Percentiles rank a stretch among this genome's conserved stretches.
These are phyloP conservation scores for Mytilinidion resinicola DNA, from an alignment of 495 filamentous ascomycete species.

Conservation along the genomic window DNA sequence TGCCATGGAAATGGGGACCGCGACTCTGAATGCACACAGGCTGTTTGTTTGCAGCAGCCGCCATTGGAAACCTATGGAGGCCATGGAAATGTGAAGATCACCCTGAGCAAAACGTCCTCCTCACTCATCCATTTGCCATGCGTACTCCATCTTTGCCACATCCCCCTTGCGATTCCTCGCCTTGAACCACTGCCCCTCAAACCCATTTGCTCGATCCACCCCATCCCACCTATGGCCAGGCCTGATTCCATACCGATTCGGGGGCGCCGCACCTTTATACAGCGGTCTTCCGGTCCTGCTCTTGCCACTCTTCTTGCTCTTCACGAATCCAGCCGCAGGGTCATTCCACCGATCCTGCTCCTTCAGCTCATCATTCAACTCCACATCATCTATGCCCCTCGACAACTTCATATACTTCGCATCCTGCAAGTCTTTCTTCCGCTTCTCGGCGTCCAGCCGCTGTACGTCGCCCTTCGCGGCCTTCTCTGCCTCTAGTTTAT, in stretches of 20 bases:
- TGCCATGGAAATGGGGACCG: too few relatives aligned
- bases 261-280: constrained; percentile 71
- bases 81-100: background rate
- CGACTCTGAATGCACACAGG: too few relatives aligned
- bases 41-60: too few relatives aligned
- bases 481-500: constrained; percentile 55
- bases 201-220: constrained; percentile 89
- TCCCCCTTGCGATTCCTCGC: constrained; percentile 69
- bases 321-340: constrained; percentile 77
- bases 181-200: constrained; percentile 90
- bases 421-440: constrained; percentile 61
- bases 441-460: constrained; percentile 48
- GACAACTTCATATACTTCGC: constrained; percentile 76
- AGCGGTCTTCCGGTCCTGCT: constrained; percentile 58
- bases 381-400: constrained; percentile 69
- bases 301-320: constrained; percentile 45
- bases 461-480: constrained; percentile 82
- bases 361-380: constrained; percentile 77
- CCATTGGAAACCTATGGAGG: too few relatives aligned
- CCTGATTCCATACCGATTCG: constrained; percentile 90
- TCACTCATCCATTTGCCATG: constrained; percentile 91
- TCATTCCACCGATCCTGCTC: constrained; percentile 80
- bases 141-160: constrained; percentile 73
- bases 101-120: background rate
- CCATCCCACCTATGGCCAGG: constrained; percentile 97